These are phyloP conservation scores for Leccinum fibrillosum DNA, from an alignment of 768 basidiomycete species.

Conservation along the genomic window DNA sequence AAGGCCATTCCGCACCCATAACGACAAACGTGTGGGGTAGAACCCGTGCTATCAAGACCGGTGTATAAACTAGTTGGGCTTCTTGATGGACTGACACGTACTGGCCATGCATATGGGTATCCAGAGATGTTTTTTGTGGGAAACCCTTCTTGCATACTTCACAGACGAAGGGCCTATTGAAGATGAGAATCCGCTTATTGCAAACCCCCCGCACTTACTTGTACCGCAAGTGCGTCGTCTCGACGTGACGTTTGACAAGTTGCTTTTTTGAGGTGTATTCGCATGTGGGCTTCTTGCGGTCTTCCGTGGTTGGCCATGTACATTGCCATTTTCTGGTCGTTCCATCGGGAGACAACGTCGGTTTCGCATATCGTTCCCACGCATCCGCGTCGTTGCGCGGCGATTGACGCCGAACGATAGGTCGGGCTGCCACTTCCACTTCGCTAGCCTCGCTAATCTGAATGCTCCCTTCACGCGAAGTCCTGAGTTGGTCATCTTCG, in stretches of 20 bases:
- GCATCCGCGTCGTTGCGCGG: constrained; percentile 27
- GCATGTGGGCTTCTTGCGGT: constrained; percentile 34
- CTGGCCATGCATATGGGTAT: constrained; percentile 56
- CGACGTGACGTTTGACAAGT: constrained; percentile 65
- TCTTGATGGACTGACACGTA: constrained; percentile 28
- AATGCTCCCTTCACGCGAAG: constrained; percentile 30
- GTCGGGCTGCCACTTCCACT: constrained; percentile 14
- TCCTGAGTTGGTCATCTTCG: constrained; percentile 28
- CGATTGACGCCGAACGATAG: constrained; percentile 21
- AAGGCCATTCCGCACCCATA: constrained; percentile 51
- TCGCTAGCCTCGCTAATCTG: constrained; percentile 33
- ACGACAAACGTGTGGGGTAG: constrained; percentile 51
- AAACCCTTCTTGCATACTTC: constrained; percentile 51
- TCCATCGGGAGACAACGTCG: constrained; percentile 32
- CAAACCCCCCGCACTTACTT: constrained; percentile 41
- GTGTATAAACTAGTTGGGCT: constrained; percentile 10
- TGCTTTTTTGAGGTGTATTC: constrained; percentile 54
- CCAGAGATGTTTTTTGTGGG: constrained; percentile 56
- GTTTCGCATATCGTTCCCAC: constrained; percentile 35
- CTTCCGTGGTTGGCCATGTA: constrained; percentile 38
- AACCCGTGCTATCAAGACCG: constrained; percentile 46
- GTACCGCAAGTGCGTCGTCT: constrained; percentile 57
- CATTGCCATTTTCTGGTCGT: constrained; percentile 38
- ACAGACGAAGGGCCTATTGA: constrained; percentile 49
- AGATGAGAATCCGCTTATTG: constrained; percentile 13